These are phyloP conservation scores for Candida orba DNA, from an alignment of 805 yeast genomes.

Conservation along the genomic window DNA sequence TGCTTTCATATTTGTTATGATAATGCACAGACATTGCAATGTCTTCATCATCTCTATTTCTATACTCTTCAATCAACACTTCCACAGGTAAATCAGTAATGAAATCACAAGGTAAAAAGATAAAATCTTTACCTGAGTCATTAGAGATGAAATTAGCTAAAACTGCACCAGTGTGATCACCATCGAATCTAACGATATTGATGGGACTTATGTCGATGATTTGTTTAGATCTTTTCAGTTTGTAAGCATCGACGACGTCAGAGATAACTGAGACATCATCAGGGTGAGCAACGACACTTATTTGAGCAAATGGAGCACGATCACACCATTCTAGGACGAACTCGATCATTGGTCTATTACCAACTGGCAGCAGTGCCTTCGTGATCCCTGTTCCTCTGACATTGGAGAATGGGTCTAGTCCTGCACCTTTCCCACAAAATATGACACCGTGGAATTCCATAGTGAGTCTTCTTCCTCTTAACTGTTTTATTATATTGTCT, in stretches of 20 bases:
- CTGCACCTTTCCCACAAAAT: conserved; percentile 79
- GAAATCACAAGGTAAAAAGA: conserved; percentile 91
- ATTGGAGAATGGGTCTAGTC: conserved; percentile 64
- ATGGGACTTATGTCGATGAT: conserved; percentile 28
- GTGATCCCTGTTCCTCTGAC: conserved; percentile 57
- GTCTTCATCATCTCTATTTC: conserved; percentile 61
- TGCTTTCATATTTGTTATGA: conserved; percentile 62
- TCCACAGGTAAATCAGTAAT: conserved; percentile 90
- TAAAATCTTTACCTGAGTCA: conserved; percentile 43
- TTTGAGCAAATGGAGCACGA: conserved; percentile 65
- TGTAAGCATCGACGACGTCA: conserved; percentile 42
- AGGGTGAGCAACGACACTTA: conserved; percentile 54
- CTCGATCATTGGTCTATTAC: conserved; percentile 81
- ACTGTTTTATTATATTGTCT: too few species aligned
- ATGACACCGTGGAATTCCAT: conserved; percentile 94
- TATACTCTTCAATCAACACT: conserved; percentile 72
- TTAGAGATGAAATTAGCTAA: conserved; percentile 41
- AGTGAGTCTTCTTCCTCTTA: too few species aligned
- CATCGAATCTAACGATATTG: conserved; percentile 36
- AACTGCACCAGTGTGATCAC: conserved; percentile 56
- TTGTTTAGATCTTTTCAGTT: conserved; percentile 30
- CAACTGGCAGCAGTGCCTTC: conserved; percentile 85
- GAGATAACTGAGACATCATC: conserved; percentile 41
- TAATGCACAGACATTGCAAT: conserved; percentile 74
- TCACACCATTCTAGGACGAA: conserved; percentile 93